phyloP scores from a whole-genome alignment of 2,329 filamentous ascomycete genomes.

The Didymella keratinophila region DNA sequence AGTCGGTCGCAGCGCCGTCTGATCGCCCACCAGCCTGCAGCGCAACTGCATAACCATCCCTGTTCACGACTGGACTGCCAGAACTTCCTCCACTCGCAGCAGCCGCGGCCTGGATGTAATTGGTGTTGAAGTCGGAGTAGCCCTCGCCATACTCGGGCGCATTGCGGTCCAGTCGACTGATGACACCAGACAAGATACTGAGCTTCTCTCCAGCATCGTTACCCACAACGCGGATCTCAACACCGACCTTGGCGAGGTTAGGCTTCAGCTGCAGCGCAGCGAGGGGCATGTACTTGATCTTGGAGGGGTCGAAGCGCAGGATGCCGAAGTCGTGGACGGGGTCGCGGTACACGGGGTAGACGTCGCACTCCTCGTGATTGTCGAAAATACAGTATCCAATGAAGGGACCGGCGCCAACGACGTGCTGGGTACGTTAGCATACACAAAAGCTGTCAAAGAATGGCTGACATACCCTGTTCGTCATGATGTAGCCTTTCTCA shows the following conservation, averaged over 20 bases:
- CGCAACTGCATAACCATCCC: constrained; percentile 89
- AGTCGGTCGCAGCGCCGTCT: constrained; percentile 95
- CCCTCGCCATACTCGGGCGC: constrained; percentile 95
- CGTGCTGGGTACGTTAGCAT: constrained; percentile 66
- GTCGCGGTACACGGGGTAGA: constrained; percentile 95
- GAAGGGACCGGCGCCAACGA: constrained; percentile 93
- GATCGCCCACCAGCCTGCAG: constrained; percentile 92
- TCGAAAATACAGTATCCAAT: constrained; percentile 99
- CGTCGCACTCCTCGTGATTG: constrained; percentile 96
- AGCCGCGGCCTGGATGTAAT: constrained; percentile 98
- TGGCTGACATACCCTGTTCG: constrained; percentile 54
- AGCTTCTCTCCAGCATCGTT: constrained; percentile 99
- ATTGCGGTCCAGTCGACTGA: constrained; percentile 93
- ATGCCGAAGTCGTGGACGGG: constrained; percentile 99
- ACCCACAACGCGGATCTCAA: constrained; percentile 95
- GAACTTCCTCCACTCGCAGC: constrained; percentile 97
- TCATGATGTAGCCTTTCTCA: constrained; percentile 75
- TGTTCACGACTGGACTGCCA: constrained; percentile 96
- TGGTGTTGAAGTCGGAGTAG: constrained; percentile 95
- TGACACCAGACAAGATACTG: constrained; percentile 96
- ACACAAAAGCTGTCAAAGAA: not conserved
- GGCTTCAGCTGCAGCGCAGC: constrained; percentile 81
- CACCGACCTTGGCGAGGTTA: constrained; percentile 85
- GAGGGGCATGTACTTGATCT: constrained; percentile 96
- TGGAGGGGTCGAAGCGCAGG: constrained; percentile 91